Evolutionary conservation across 371 early-diverging fungal genomes (phyloP).

Genomic region (Mortierella sp.): DNA sequence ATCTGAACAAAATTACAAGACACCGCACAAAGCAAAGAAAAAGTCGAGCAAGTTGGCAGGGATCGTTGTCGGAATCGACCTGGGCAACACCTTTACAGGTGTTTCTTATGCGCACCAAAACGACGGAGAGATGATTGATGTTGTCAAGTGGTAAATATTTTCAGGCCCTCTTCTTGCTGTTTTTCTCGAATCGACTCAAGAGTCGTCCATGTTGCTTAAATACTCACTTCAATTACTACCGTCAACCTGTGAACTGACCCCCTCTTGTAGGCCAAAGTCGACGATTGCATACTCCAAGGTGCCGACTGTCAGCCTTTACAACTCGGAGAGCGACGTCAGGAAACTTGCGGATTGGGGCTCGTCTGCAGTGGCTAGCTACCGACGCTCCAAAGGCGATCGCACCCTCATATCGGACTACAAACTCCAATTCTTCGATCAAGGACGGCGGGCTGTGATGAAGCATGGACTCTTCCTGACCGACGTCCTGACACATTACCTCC

Average conservation of each 20-base stretch:
- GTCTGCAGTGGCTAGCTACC: conserved; percentile 33
- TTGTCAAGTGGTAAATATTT: conserved; percentile 45
- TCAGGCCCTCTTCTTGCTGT: not conserved
- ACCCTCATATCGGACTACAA: conserved; percentile 49
- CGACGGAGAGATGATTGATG: conserved; percentile 56
- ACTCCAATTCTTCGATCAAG: conserved; percentile 49
- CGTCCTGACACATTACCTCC: conserved; percentile 43
- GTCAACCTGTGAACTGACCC: not conserved
- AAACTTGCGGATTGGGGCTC: conserved; percentile 49
- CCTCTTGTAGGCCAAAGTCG: conserved; percentile 45
- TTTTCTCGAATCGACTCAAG: not conserved
- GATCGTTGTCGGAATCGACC: conserved; percentile 55
- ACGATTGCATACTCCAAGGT: conserved; percentile 53
- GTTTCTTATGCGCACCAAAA: conserved; percentile 51
- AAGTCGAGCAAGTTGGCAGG: conserved; percentile 30
- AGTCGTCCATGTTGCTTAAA: not conserved
- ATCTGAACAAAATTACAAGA: conserved; percentile 9
- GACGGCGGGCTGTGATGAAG: conserved; percentile 37
- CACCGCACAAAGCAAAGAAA: conserved; percentile 23
- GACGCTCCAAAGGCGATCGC: conserved; percentile 34
- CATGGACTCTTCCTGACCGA: conserved; percentile 44
- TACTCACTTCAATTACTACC: not conserved
- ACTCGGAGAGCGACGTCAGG: conserved; percentile 27
- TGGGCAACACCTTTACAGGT: conserved; percentile 53
- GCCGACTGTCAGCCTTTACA: conserved; percentile 48